phyloP scores from a whole-genome alignment of 768 basidiomycete species.

The Hortiboletus campestris region DNA sequence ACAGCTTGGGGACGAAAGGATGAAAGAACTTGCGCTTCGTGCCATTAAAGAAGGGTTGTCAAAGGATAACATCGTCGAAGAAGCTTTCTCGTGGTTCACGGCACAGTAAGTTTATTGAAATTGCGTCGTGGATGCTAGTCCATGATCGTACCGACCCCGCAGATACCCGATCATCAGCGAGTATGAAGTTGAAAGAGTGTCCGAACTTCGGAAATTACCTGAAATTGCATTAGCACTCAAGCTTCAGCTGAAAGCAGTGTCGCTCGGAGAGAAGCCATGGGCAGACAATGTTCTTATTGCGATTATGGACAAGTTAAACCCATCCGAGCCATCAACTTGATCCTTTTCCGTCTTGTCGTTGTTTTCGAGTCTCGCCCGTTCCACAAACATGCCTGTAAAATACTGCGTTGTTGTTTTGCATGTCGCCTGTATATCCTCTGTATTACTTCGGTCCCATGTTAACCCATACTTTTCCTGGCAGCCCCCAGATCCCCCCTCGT shows the following conservation, averaged over 20 bases:
- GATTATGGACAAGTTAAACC: constrained; percentile 25
- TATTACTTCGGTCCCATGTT: constrained; percentile 15
- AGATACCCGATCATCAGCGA: constrained; percentile 15
- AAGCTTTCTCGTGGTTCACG: constrained; percentile 32
- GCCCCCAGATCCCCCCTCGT: constrained; percentile 66
- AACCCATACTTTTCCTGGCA: constrained; percentile 65
- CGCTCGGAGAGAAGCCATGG: constrained; percentile 29
- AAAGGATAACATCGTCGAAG: constrained; percentile 25
- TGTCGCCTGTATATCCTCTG: background rate
- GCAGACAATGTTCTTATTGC: constrained; percentile 18
- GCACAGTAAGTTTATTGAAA: constrained; percentile 24
- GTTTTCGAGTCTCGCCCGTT: background rate
- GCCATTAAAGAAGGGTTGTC: constrained; percentile 25
- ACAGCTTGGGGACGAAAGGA: constrained; percentile 25
- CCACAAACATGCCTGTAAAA: background rate
- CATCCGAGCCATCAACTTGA: constrained; percentile 4
- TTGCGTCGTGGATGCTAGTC: background rate
- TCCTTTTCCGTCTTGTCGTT: background rate
- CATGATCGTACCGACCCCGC: background rate
- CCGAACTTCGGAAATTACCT: constrained; percentile 19
- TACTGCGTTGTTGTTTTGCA: background rate
- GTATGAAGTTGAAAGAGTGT: constrained; percentile 20
- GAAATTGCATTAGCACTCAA: constrained; percentile 23
- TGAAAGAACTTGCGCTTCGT: constrained; percentile 25
- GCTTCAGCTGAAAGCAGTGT: constrained; percentile 20